phyloP scores from a whole-genome alignment of 176 grass and related monocot species.

The Oryza coarctata region DNA sequence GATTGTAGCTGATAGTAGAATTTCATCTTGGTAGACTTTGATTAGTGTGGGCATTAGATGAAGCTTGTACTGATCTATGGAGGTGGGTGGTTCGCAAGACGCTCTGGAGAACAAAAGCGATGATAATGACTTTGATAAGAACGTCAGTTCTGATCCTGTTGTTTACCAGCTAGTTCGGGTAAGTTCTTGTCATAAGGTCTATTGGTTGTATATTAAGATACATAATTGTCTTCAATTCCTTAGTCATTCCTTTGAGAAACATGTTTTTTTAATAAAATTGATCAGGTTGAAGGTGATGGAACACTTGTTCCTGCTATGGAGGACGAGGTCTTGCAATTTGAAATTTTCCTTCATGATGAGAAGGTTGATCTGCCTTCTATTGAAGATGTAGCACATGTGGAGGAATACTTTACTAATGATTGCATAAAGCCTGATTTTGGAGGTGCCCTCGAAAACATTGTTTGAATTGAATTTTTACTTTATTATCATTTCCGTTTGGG shows the following conservation, averaged over 20 bases:
- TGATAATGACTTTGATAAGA: conserved; percentile 51
- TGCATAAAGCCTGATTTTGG: conserved; percentile 54
- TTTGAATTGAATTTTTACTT: conserved; percentile 1
- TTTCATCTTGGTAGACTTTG: conserved; percentile 25
- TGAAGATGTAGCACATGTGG: conserved; percentile 50
- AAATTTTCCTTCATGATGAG: conserved; percentile 67
- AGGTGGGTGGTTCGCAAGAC: conserved; percentile 38
- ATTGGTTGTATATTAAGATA: conserved; percentile 8
- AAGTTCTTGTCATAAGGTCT: conserved; percentile 27
- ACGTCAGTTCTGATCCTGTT: conserved; percentile 57
- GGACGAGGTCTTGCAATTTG: conserved; percentile 88
- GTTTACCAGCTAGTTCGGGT: conserved; percentile 99
- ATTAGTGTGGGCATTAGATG: conserved; percentile 46
- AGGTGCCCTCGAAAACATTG: conserved; percentile 46
- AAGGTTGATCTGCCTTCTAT: conserved; percentile 59
- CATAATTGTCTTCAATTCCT: conserved; percentile 1
- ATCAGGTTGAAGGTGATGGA: conserved; percentile 96
- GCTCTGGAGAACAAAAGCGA: conserved; percentile 50
- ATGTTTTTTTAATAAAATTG: conserved; percentile 19
- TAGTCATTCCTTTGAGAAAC: conserved; percentile 14
- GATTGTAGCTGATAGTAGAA: conserved; percentile 20
- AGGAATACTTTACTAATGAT: conserved; percentile 53
- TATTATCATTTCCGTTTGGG: conserved; percentile 26
- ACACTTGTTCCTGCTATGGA: conserved; percentile 93
- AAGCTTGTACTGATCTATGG: conserved; percentile 64